Percentiles rank a stretch among this genome's conserved stretches.
Evolutionary conservation across 169 alveolate genomes (phyloP).

Genomic region (Eimeria falciformis): DNA sequence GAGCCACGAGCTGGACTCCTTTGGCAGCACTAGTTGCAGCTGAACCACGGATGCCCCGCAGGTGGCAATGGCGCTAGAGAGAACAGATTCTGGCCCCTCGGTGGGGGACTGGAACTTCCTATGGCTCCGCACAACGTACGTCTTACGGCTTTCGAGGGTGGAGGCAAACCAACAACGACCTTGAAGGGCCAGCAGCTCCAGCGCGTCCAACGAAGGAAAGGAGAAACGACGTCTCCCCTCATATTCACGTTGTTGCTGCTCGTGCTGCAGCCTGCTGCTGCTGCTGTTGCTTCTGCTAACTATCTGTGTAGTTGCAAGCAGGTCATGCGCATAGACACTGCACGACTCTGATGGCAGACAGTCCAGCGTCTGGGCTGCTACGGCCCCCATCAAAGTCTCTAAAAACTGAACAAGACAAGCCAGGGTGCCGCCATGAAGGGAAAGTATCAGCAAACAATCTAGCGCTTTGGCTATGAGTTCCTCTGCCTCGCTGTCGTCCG

Average conservation of each 20-base stretch:
- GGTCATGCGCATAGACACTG: neutral
- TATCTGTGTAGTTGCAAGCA: neutral
- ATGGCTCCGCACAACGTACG: neutral
- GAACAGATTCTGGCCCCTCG: neutral
- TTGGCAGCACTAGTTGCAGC: slow-evolving; percentile 40
- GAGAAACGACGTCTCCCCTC: neutral
- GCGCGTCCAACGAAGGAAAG: slow-evolving; percentile 33
- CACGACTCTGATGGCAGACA: neutral
- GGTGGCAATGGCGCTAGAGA: neutral
- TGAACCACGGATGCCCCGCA: slow-evolving; percentile 19
- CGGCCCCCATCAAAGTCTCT: neutral
- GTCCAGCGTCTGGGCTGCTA: slow-evolving; percentile 6
- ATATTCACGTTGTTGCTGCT: neutral
- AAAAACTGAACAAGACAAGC: slow-evolving; percentile 2
- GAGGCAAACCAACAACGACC: slow-evolving; percentile 4
- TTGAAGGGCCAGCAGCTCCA: slow-evolving; percentile 38
- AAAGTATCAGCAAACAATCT: neutral
- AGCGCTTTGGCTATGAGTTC: neutral
- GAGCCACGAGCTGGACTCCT: neutral
- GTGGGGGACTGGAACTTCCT: neutral
- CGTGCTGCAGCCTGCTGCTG: slow-evolving; percentile 21
- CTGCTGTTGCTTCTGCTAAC: slow-evolving; percentile 24
- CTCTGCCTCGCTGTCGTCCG: neutral
- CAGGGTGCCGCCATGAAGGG: slow-evolving; percentile 23
- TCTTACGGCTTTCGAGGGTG: neutral